phyloP scores from a whole-genome alignment of 176 grass and related monocot species.

The bread wheat (Triticum aestivum) region IWGSC_CS_RefSeq_v2.1 NC_057797.1:410909610-410910109 shows the following conservation, averaged over 20 bases:
- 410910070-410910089: slow-evolving; percentile 86
- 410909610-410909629: background rate
- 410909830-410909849: slow-evolving; percentile 11
- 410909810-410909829: background rate
- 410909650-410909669: background rate
- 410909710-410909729: background rate
- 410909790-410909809: background rate
- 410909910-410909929: slow-evolving; percentile 4
- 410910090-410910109: slow-evolving; percentile 73
- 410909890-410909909: background rate
- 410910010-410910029: slow-evolving; percentile 96
- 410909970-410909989: slow-evolving; percentile 21
- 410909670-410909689: background rate
- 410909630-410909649: background rate
- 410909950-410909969: background rate
- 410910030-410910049: slow-evolving; percentile 92
- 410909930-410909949: background rate
- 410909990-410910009: slow-evolving; percentile 96
- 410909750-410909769: background rate
- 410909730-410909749: background rate
- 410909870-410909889: background rate
- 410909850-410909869: slow-evolving; percentile 3
- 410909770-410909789: background rate
- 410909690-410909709: background rate
- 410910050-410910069: slow-evolving; percentile 87